These are phyloP conservation scores for Tulasnella sp. DNA, from an alignment of 768 basidiomycete genomes.

Conservation along the genomic window DNA sequence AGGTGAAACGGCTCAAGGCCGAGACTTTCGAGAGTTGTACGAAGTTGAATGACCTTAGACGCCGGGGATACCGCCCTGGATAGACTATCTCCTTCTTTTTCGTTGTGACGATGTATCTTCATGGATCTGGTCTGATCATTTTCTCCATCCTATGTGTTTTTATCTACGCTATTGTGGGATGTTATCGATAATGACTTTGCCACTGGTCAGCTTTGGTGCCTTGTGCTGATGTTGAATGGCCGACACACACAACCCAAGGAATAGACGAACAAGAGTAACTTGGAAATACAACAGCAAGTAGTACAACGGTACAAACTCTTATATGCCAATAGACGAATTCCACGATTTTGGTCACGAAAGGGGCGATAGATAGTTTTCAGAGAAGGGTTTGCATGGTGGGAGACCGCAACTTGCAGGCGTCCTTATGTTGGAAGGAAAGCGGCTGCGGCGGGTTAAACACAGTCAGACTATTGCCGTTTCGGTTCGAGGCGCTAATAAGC, in stretches of 20 bases:
- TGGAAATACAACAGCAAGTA: slow-evolving; percentile 12
- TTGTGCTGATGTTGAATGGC: background rate
- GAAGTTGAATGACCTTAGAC: slow-evolving; percentile 2
- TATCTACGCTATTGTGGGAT: slow-evolving; percentile 6
- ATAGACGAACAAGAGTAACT: background rate
- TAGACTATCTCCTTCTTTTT: background rate
- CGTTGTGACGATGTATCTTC: background rate
- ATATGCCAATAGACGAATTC: slow-evolving; percentile 4
- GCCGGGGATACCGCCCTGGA: slow-evolving; percentile 23
- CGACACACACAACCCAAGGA: background rate
- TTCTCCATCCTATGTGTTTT: slow-evolving; percentile 14
- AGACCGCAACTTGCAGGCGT: background rate
- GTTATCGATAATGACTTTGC: slow-evolving; percentile 5
- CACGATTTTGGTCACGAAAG: background rate
- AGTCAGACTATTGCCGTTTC: background rate
- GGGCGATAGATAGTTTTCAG: background rate
- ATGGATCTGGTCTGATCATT: slow-evolving; percentile 8
- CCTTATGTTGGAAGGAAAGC: slow-evolving; percentile 39
- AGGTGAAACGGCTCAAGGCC: slow-evolving; percentile 70
- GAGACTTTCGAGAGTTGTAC: slow-evolving; percentile 50
- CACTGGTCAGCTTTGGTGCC: background rate
- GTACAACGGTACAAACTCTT: slow-evolving; percentile 1
- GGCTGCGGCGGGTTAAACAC: slow-evolving; percentile 25
- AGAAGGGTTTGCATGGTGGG: background rate
- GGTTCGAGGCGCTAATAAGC: slow-evolving; percentile 37